Base-by-base conservation (phyloP, 805 yeast genomes). In the Ogataea populi-albae region DNA sequence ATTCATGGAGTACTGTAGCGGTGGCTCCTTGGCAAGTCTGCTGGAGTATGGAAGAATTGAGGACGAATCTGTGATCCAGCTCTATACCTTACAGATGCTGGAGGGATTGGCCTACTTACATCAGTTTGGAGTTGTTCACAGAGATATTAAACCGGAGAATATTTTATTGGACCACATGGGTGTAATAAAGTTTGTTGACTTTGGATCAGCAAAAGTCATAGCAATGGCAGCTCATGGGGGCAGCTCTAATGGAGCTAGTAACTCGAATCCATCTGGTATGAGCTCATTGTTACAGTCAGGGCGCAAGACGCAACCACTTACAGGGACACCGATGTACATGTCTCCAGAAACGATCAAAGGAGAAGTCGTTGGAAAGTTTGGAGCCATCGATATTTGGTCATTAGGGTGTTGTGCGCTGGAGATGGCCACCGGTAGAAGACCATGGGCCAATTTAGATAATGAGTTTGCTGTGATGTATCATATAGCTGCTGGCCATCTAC, bases 241-340 rank as follows among this genome's bases (percentile, higher is more conserved):
- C 4, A 30, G 35, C 26, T 32, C 19, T 29, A 36, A 32, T 15
- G 21, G 32, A 9, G 35, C 31, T 3, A 32, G 41, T 17, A 38
- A 30, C 21, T 38, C 51, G 2, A 40, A 35, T 12, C 40, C 46
- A 2, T 26, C 49, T 6, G 38, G 49, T 6, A 14, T 45, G 28
- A 44, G 39, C 26, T 38, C 47, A 4, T 41, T 49, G 21, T 30
- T 49, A 9, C 50, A 47, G 19, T 36, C 54, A 4, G 52, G 52
- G 7, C 43, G 52, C 21, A 55, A 53, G 31, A 50, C 59, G 4
- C 55, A 56, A 37, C 55, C 51, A 10, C 71, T 84, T 68, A 80
- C 95, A 2, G 98, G 98, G 25, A 93, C 98, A 0, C 98, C 98
- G 11, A 93, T 91, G 97, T 93, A 93, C 63, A 91, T 93, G 98